Evolutionary conservation across 2,329 filamentous ascomycete species (phyloP).

Genomic region (Apiospora phragmitis): DNA sequence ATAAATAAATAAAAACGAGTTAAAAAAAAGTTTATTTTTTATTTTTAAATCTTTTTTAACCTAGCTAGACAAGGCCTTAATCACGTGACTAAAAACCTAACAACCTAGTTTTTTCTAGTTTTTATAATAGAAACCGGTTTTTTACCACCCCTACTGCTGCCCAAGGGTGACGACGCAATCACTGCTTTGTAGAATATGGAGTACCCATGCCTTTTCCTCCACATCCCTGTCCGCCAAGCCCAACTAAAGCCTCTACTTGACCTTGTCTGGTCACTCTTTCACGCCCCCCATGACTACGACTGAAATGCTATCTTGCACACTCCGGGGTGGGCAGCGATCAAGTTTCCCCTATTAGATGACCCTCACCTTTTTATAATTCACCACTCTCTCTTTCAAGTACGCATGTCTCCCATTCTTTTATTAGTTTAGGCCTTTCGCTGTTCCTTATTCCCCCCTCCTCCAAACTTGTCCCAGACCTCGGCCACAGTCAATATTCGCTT

Average conservation of each 20-base stretch:
- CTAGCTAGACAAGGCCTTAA: too few relatives aligned
- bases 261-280: conserved; percentile 1
- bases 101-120: too few relatives aligned
- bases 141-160: not conserved
- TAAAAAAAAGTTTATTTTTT: too few relatives aligned
- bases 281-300: conserved; percentile 1
- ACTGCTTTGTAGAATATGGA: not conserved
- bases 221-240: conserved; percentile 6
- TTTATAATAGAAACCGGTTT: too few relatives aligned
- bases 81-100: too few relatives aligned
- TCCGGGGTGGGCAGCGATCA: not conserved
- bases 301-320: conserved; percentile 6
- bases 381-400: not conserved
- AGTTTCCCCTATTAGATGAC: not conserved
- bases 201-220: not conserved
- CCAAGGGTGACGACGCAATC: conserved; percentile 6
- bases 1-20: too few relatives aligned
- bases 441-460: not conserved
- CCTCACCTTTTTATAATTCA: not conserved
- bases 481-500: not conserved
- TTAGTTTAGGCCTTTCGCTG: not conserved
- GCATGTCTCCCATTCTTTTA: not conserved
- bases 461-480: not conserved
- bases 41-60: too few relatives aligned
- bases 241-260: not conserved